A percentile compares a stretch with the other conserved stretches of the same genome.
Conservation (phyloP, 306 rosid genomes). For the Quercus cerris region DNA sequence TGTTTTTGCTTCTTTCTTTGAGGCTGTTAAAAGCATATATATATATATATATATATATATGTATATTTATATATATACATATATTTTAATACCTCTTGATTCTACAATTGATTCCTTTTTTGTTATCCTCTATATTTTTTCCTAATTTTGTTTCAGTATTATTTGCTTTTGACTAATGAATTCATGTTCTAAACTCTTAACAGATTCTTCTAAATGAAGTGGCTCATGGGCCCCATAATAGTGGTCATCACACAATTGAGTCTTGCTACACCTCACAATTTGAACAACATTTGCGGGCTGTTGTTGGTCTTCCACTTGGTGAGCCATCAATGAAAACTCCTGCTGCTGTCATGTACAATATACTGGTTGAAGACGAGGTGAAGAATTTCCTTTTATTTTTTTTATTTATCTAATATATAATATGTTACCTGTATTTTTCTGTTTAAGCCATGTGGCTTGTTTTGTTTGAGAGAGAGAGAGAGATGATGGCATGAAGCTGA, state of each 20-base stretch:
- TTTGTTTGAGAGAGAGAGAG: neutral
- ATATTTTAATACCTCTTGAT: neutral
- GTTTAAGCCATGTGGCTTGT: neutral
- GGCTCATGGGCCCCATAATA: constrained; percentile 94
- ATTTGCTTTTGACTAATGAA: constrained; percentile 13
- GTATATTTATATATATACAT: too few relatives aligned
- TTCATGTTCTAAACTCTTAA: constrained; percentile 4
- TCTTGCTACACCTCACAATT: constrained; percentile 85
- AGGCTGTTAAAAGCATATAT: neutral
- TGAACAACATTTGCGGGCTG: constrained; percentile 93
- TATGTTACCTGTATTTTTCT: neutral
- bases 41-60: too few relatives aligned
- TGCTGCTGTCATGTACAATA: constrained; percentile 87
- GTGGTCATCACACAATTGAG: constrained; percentile 57
- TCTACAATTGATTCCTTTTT: constrained; percentile 4
- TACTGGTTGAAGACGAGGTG: constrained; percentile 92
- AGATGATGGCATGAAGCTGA: neutral
- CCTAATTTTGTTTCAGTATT: neutral
- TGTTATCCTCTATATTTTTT: neutral
- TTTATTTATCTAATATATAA: neutral
- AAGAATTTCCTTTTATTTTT: neutral
- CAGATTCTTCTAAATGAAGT: constrained; percentile 96
- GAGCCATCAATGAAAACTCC: constrained; percentile 82
- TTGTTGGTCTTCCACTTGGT: constrained; percentile 97
- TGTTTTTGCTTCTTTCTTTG: constrained; percentile 19